Evolutionary conservation across 805 yeast genomes (phyloP).

Genomic region (Geotrichum ghanense): DNA sequence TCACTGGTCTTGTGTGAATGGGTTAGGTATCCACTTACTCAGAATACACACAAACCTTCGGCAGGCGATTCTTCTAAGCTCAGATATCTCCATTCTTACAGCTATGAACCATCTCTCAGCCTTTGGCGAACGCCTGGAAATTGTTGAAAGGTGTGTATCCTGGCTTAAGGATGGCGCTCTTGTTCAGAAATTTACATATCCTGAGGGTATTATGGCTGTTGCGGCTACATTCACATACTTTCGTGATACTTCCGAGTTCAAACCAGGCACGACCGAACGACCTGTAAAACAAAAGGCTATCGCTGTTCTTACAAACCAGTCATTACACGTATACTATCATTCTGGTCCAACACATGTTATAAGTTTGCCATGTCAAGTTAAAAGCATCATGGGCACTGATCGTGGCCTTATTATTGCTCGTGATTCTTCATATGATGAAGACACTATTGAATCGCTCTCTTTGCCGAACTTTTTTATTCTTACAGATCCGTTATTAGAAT

Average conservation of each 20-base stretch:
- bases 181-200: constrained; percentile 1
- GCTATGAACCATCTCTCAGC: no score
- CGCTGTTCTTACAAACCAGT: constrained; percentile 37
- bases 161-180: constrained; percentile 1
- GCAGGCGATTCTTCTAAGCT: no score
- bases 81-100: no score
- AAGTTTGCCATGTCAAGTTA: constrained; percentile 59
- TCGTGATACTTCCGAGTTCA: constrained; percentile 29
- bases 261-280: constrained; percentile 12
- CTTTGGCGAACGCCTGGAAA: constrained; percentile 4
- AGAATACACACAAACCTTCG: no score
- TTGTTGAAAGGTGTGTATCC: constrained; percentile 1
- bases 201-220: not conserved
- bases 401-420: constrained; percentile 59
- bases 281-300: constrained; percentile 42
- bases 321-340: constrained; percentile 48
- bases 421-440: constrained; percentile 19
- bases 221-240: constrained; percentile 9
- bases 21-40: no score
- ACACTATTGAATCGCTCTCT: constrained; percentile 5
- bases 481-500: constrained; percentile 62
- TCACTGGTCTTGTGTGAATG: no score
- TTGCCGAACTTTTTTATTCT: constrained; percentile 45
- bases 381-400: constrained; percentile 50
- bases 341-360: constrained; percentile 50